A percentile compares a stretch with the other conserved stretches of the same genome.
phyloP scores from a whole-genome alignment of 2,329 filamentous ascomycete genomes.

The Dryadomyces sulphureus region DNA sequence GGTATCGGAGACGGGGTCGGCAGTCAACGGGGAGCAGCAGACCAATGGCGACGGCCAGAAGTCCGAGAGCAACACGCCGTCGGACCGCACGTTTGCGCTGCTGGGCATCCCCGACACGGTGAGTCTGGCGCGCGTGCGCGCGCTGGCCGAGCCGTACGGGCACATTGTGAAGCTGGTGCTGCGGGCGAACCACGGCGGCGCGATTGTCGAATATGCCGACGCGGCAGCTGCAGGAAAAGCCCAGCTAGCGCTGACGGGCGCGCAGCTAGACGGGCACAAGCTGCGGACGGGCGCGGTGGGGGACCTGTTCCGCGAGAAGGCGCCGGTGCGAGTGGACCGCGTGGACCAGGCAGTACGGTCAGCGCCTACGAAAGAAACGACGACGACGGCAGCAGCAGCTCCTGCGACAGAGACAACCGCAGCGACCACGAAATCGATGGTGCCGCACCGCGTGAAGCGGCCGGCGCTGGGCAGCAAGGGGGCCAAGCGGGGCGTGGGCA shows the following conservation, averaged over 20 bases:
- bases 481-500: conserved; percentile 28
- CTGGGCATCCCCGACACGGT: conserved; percentile 85
- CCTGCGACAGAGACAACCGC: conserved; percentile 3
- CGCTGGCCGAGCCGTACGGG: conserved; percentile 53
- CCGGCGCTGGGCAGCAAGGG: conserved; percentile 25
- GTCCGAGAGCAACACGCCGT: not conserved
- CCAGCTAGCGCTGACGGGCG: conserved; percentile 40
- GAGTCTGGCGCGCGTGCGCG: conserved; percentile 69
- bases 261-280: conserved; percentile 35
- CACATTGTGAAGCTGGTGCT: conserved; percentile 61
- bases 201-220: conserved; percentile 68
- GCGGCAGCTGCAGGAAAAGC: conserved; percentile 59
- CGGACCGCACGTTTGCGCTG: conserved; percentile 50
- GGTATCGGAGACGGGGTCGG: conserved; percentile 11
- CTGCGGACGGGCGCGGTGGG: conserved; percentile 39
- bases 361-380: conserved; percentile 5
- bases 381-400: conserved; percentile 7
- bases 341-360: conserved; percentile 21
- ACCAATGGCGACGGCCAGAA: not conserved
- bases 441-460: conserved; percentile 29
- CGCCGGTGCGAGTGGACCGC: conserved; percentile 26
- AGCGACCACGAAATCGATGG: conserved; percentile 15
- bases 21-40: not conserved
- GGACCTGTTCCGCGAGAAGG: conserved; percentile 38
- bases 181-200: conserved; percentile 69